Base-by-base conservation (phyloP, 306 rosid genomes). In the Hippophae gyantsensis region DNA sequence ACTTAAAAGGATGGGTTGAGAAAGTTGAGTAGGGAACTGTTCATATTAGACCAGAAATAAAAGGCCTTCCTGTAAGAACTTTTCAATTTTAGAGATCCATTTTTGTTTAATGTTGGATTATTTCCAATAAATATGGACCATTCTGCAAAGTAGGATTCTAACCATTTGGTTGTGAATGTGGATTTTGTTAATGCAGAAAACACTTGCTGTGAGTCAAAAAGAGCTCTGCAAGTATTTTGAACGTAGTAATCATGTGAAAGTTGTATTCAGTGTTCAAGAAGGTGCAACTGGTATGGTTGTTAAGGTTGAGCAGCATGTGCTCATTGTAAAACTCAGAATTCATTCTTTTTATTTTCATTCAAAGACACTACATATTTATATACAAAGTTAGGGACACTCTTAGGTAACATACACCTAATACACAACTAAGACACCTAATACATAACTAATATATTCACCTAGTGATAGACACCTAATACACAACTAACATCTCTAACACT, bases 201-300 rank as follows among this genome's bases (percentile, higher is more conserved):
- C 97, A 45, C 83, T 85, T 41, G 95, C 95, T 10, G 78, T 86
- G 40, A 78, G 81, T 68, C 95, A 79, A 66, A 89, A 66, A 77
- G 95, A 86, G 49, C 92, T 86, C 56, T 84, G 89, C 79, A 89
- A 89, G 72, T 86, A 86, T 65, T 89, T 89, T 68, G 87, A 86
- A 57, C 87, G 85, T 49, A 89, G 95, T 65, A 81, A 86, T 72
- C 97, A 89, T 63, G 97, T 89, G 65, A 89, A 89, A 68, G 92
- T 89, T 74, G 87, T 89, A 61, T 57, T 92, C 48, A 95, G 97
- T 43, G 67, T 89, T 54, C 95, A 83, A 69, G 97, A 86, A 72
- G 97, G 95, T 57, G 87, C 92, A 48, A 89, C 95, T 55, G 97
- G 97, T 70, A 89, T 89, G 97, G 95, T 89, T 74, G 89, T 89